Base-by-base conservation (phyloP, 2,329 filamentous ascomycete genomes). In the Pestalotiopsis sp. region DNA sequence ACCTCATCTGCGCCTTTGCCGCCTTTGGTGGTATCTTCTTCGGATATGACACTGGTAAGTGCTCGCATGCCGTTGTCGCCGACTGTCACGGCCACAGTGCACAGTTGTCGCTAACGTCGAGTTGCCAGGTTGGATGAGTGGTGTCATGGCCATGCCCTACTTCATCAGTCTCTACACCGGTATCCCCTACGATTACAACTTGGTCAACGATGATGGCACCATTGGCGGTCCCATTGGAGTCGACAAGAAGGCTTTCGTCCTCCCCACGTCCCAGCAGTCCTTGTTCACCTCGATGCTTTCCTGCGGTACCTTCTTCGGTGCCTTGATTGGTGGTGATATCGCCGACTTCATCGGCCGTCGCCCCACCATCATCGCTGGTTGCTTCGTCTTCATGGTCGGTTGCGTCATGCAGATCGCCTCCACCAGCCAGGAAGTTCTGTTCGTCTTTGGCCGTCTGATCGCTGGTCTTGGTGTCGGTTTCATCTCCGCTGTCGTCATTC, bases 251-350 rank as follows among this genome's bases (percentile, higher is more conserved):
- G 68, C 79, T 4, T 84, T 84, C 71, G 78, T 81, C 23, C 72
- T 89, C 25, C 80, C 84, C 4, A 81, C 85, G 11, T 81, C 77
- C 68, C 81, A 83, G 63, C 84, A 87, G 74, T 90, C 89, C 23
- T 83, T 92, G 65, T 91, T 91, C 76, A 89, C 88, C 69, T 90
- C 89, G 41, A 91, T 92, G 74, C 84, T 92, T 52, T 92, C 90
- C 20, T 85, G 83, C 72, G 84, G 85, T 74, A 91, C 89, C 69
- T 92, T 92, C 83, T 87, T 91, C 69, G 86, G 90, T 72, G 86
- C 90, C 56, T 77, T 92, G 67, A 84, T 91, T 57, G 89, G 89
- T 66, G 90, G 90, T 81, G 89, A 90, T 77, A 79, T 92, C 66
- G 85, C 90, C 67, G 91, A 92, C 77, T 86, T 84, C 76, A 84